These are phyloP conservation scores for Phytophthora melonis DNA, from an alignment of 352 stramenopile genomes.

Conservation along the genomic window DNA sequence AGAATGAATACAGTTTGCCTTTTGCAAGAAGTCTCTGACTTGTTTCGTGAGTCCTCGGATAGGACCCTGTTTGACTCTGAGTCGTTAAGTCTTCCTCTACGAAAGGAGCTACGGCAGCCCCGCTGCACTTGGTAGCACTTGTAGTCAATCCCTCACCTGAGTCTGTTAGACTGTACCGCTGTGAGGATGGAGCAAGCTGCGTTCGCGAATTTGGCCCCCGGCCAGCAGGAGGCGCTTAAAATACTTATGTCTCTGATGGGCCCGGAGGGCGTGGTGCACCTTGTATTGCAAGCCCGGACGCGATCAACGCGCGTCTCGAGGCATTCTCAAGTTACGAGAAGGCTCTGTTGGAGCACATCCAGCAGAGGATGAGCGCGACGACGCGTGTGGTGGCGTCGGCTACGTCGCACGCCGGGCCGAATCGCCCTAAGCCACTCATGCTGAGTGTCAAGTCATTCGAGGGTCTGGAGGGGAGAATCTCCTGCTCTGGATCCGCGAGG, in stretches of 20 bases:
- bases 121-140: slow-evolving; percentile 3
- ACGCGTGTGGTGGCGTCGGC: neutral
- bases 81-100: neutral
- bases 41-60: no score
- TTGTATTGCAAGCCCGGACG: slow-evolving; percentile 2
- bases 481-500: slow-evolving; percentile 25
- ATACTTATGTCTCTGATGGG: neutral
- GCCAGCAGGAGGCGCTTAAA: neutral
- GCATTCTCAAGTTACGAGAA: slow-evolving; percentile 14
- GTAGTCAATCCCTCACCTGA: slow-evolving; percentile 2
- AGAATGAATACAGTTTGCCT: no score
- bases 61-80: no score
- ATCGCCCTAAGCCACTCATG: slow-evolving; percentile 2
- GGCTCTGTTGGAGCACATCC: slow-evolving; percentile 9
- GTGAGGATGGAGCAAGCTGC: neutral
- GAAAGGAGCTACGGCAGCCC: neutral
- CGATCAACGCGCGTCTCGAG: slow-evolving; percentile 7
- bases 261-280: neutral
- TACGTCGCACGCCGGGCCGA: neutral
- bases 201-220: neutral
- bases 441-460: slow-evolving; percentile 4
- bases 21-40: no score
- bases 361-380: neutral
- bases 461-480: slow-evolving; percentile 29
- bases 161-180: slow-evolving; percentile 1